phyloP scores from a whole-genome alignment of 2,329 filamentous ascomycete genomes.

The Amesomyces nigricolor region DNA sequence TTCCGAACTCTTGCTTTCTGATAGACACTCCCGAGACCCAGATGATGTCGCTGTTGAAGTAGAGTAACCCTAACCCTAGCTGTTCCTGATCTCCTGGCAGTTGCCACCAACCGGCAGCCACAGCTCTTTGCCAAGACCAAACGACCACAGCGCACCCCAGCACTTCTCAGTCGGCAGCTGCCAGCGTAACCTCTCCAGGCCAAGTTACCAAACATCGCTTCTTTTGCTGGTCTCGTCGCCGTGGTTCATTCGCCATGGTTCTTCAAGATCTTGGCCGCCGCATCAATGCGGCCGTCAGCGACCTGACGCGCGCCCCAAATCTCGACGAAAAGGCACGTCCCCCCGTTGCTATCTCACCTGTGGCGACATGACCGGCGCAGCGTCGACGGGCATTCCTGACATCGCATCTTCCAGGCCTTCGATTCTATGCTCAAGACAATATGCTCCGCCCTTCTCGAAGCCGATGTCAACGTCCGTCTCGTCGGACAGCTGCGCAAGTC shows the following conservation, averaged over 20 bases:
- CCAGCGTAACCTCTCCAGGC: too few species aligned
- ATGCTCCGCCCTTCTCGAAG: conserved; percentile 87
- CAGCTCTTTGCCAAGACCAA: too few species aligned
- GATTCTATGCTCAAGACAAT: conserved; percentile 99
- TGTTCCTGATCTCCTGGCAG: too few species aligned
- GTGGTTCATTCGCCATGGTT: conserved; percentile 64
- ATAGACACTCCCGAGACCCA: too few species aligned
- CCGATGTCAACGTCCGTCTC: conserved; percentile 94
- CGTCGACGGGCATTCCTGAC: conserved; percentile 31
- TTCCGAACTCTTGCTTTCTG: too few species aligned
- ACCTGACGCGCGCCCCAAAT: conserved; percentile 86
- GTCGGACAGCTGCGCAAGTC: conserved; percentile 88
- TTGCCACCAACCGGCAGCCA: too few species aligned
- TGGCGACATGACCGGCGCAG: neutral
- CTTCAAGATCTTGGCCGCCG: conserved; percentile 97
- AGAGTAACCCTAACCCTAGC: too few species aligned
- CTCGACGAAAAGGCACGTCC: conserved; percentile 82
- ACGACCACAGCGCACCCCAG: too few species aligned
- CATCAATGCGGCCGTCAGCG: conserved; percentile 93
- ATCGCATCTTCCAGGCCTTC: conserved; percentile 60
- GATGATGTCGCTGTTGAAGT: too few species aligned
- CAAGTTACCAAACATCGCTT: neutral
- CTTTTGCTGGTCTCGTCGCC: conserved; percentile 12
- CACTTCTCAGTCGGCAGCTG: too few species aligned
- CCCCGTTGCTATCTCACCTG: neutral